phyloP scores from a whole-genome alignment of 768 basidiomycete species.

The Epithele typhae region DNA sequence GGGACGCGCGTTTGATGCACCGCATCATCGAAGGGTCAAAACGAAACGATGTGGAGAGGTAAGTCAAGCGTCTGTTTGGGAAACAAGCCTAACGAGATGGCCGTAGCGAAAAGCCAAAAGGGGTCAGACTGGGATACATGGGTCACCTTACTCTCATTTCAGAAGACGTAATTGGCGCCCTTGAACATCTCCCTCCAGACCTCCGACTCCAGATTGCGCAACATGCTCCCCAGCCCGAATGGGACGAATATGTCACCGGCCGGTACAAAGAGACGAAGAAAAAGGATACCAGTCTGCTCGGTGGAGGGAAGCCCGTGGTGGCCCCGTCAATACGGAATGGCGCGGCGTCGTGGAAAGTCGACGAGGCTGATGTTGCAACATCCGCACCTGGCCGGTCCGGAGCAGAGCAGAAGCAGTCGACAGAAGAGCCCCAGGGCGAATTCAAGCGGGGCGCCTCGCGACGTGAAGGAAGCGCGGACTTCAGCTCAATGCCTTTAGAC shows the following conservation, averaged over 20 bases:
- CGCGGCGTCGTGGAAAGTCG: slow-evolving; percentile 66
- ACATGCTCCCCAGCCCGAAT: slow-evolving; percentile 72
- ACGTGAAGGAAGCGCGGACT: slow-evolving; percentile 58
- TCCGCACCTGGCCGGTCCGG: slow-evolving; percentile 12
- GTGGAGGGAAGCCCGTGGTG: slow-evolving; percentile 78
- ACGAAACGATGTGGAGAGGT: slow-evolving; percentile 76
- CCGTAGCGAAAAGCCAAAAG: slow-evolving; percentile 63
- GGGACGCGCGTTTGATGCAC: slow-evolving; percentile 79
- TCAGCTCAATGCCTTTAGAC: slow-evolving; percentile 47
- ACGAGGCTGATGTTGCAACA: slow-evolving; percentile 40
- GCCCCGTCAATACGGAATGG: slow-evolving; percentile 50
- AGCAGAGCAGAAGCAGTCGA: slow-evolving; percentile 13
- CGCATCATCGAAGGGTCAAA: slow-evolving; percentile 85
- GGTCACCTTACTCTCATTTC: slow-evolving; percentile 93
- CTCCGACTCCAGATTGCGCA: slow-evolving; percentile 59
- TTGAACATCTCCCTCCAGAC: slow-evolving; percentile 84
- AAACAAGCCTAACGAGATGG: slow-evolving; percentile 3
- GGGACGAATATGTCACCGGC: slow-evolving; percentile 88
- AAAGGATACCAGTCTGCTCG: slow-evolving; percentile 73
- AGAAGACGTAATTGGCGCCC: slow-evolving; percentile 88
- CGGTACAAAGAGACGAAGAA: slow-evolving; percentile 83
- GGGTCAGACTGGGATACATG: slow-evolving; percentile 90
- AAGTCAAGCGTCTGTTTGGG: slow-evolving; percentile 17
- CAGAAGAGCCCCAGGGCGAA: slow-evolving; percentile 44
- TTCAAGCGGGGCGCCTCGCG: slow-evolving; percentile 49